phyloP scores from a whole-genome alignment of 1,284 basidiomycete genomes.

The Trichosporon asahii region DNA sequence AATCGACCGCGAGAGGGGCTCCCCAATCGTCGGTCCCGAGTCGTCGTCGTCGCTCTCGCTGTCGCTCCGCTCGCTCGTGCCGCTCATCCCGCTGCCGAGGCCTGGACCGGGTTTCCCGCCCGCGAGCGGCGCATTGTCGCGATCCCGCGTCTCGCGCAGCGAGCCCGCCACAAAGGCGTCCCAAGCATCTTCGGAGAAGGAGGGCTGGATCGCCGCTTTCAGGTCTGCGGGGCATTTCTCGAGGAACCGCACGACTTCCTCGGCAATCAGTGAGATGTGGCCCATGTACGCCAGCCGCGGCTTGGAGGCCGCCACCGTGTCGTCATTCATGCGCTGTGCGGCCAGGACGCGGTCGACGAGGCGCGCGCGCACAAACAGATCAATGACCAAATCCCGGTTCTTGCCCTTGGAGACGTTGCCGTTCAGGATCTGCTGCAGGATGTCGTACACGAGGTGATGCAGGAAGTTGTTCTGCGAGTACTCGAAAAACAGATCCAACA shows the following conservation, averaged over 20 bases:
- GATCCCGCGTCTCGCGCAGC: constrained; percentile 78
- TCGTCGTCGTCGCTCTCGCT: constrained; percentile 38
- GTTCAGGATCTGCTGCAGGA: constrained; percentile 92
- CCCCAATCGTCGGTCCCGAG: constrained; percentile 38
- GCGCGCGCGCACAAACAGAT: constrained; percentile 73
- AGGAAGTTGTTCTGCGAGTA: constrained; percentile 98
- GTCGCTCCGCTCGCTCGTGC: constrained; percentile 23
- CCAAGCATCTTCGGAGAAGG: constrained; percentile 77
- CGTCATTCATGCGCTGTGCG: constrained; percentile 73
- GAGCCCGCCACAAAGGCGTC: constrained; percentile 77
- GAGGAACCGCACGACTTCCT: constrained; percentile 53
- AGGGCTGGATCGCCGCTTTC: constrained; percentile 61
- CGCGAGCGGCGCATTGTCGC: constrained; percentile 73
- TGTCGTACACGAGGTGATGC: constrained; percentile 94
- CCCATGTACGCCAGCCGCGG: constrained; percentile 94
- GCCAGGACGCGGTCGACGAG: constrained; percentile 79
- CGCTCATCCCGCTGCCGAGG: constrained; percentile 16
- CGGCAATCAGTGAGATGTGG: constrained; percentile 78
- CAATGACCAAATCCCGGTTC: constrained; percentile 74
- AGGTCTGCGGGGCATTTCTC: constrained; percentile 81
- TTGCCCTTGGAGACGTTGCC: constrained; percentile 71
- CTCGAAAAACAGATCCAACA: constrained; percentile 88
- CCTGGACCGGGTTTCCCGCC: constrained; percentile 57
- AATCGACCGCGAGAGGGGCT: constrained; percentile 38
- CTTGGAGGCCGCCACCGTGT: constrained; percentile 23